Evolutionary conservation across 371 early-diverging fungal genomes (phyloP).

Genomic region (Apophysomyces elegans): DNA sequence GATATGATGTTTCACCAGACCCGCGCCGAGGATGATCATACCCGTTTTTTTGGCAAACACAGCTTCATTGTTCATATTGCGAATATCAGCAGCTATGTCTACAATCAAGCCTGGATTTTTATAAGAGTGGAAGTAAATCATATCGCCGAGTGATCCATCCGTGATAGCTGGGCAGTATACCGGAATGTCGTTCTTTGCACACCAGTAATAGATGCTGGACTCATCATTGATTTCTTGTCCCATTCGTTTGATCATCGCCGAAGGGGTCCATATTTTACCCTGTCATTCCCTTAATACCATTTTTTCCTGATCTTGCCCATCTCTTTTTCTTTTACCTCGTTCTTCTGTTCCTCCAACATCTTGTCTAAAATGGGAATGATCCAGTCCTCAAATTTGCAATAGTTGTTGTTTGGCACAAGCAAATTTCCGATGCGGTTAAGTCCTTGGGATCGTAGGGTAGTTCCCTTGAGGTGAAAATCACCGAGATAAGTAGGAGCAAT

Average conservation of each 20-base stretch:
- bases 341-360: slow-evolving; percentile 90
- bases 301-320: slow-evolving; percentile 53
- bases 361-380: slow-evolving; percentile 93
- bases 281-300: slow-evolving; percentile 17
- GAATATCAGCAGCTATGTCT: slow-evolving; percentile 97
- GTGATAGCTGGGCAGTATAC: slow-evolving; percentile 99
- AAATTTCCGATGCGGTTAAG: slow-evolving; percentile 99
- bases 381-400: slow-evolving; percentile 99
- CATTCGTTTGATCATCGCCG: slow-evolving; percentile 89
- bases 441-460: slow-evolving; percentile 87
- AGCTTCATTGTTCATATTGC: slow-evolving; percentile 92
- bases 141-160: slow-evolving; percentile 99
- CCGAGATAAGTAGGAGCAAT: slow-evolving; percentile 92
- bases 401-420: slow-evolving; percentile 99
- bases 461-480: slow-evolving; percentile 82
- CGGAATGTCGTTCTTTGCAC: slow-evolving; percentile 91
- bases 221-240: slow-evolving; percentile 96
- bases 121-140: slow-evolving; percentile 98
- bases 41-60: slow-evolving; percentile 97
- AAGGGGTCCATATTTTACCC: slow-evolving; percentile 91
- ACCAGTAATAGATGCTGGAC: slow-evolving; percentile 98
- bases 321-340: slow-evolving; percentile 75
- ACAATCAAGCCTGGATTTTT: slow-evolving; percentile 93
- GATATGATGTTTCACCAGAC: slow-evolving; percentile 99
- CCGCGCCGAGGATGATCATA: slow-evolving; percentile 98